A percentile compares a stretch with the other conserved stretches of the same genome.
Conservation (phyloP, 1,284 basidiomycete genomes). For the Apiotrichum laibachii region DNA sequence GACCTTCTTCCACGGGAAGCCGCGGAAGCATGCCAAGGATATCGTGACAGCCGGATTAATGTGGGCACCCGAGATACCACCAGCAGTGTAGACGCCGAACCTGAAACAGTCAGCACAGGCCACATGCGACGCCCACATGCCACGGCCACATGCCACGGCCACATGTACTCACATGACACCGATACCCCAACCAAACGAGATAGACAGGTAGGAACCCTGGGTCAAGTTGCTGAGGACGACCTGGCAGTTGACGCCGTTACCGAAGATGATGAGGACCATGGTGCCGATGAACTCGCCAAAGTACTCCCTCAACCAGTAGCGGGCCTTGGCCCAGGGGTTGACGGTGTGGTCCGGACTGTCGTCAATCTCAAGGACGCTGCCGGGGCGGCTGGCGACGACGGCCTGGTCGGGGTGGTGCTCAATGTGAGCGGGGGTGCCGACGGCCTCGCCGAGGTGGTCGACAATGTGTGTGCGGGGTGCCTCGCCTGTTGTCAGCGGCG, state of each 20-base stretch:
- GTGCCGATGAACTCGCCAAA: slow-evolving; percentile 19
- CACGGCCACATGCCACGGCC: not conserved
- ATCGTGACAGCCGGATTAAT: slow-evolving; percentile 33
- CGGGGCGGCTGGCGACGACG: not conserved
- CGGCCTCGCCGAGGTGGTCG: not conserved
- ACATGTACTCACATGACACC: slow-evolving; percentile 16
- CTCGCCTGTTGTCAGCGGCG: not conserved
- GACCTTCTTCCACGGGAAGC: slow-evolving; percentile 41
- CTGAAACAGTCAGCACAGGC: not conserved
- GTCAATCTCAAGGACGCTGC: not conserved
- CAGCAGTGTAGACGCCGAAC: slow-evolving; percentile 15
- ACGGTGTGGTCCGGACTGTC: not conserved
- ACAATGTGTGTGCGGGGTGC: not conserved
- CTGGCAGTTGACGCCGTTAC: slow-evolving; percentile 22
- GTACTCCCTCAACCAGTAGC: slow-evolving; percentile 9
- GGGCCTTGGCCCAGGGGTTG: slow-evolving; percentile 10
- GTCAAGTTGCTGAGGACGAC: slow-evolving; percentile 12
- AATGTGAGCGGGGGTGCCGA: not conserved
- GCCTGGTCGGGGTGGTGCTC: not conserved
- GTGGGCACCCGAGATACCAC: slow-evolving; percentile 29
- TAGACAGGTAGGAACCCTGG: slow-evolving; percentile 14
- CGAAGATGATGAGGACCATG: slow-evolving; percentile 21
- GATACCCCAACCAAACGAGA: slow-evolving; percentile 22
- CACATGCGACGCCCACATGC: not conserved
- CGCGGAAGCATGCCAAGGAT: slow-evolving; percentile 23